Base-by-base conservation (phyloP, 2,329 filamentous ascomycete genomes). In the Pseudogymnoascus sp. region DNA sequence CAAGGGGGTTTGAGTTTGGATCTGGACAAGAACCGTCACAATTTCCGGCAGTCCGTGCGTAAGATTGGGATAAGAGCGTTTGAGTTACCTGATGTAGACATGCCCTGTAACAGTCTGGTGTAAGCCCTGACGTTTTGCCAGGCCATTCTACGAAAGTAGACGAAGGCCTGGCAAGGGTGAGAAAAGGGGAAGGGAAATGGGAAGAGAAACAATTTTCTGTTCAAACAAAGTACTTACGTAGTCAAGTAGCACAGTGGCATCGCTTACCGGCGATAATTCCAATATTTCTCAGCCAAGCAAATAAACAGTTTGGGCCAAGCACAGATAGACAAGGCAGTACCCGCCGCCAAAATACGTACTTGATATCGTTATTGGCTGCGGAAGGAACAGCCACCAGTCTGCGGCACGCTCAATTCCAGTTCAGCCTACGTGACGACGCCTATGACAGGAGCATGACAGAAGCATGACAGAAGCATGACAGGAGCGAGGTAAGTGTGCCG, bases 41-140 rank as follows among this genome's bases (percentile, higher is more conserved):
- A 56, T 56, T 56, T 56, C 49, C 49, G 49, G 49, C 25, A 56
- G 49, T n/a, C 49, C 49, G 49, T 56, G 49, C 49, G n/a, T 11
- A 56, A 56, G 25, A 56, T 56, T 56, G 11, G 49, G 28, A 56
- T 56, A 56, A 34, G 49, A 56, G 25, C n/a, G 9, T 56, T 34
- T 56, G 25, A 9, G 25, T 56, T 56, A 18, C 49, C 49, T 18
- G 49, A 34, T 56, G n/a, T 34, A n/a, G 49, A 34, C 46, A 56
- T 34, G 49, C 49, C 49, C 49, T 56, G 49, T 56, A 34, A 31
- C n/a, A 18, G 8, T 18, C 9, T n/a, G n/a, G 46, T 31, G 28
- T 18, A 18, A 14, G 25, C 8, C 28, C 49, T 56, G 14, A 16
- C 25, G 12, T 56, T 31, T 31, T 31, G 25, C 23, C 25, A 53